phyloP scores from a whole-genome alignment of 106 monocot genomes.

The Dendrobium officinale region DNA sequence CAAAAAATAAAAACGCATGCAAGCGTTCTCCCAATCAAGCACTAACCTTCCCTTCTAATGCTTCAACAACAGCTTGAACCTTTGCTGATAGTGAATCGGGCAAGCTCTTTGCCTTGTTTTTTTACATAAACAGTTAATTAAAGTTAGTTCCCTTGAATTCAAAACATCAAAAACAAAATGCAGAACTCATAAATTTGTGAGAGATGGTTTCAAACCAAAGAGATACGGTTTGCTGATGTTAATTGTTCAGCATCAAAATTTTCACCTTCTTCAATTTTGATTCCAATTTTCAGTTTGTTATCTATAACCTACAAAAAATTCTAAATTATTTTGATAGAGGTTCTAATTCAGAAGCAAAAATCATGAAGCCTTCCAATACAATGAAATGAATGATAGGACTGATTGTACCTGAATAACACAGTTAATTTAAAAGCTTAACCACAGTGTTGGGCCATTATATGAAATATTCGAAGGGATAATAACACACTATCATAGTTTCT shows the following conservation, averaged over 20 bases:
- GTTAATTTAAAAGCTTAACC: not conserved
- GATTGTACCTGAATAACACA: not conserved
- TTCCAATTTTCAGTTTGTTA: conserved; percentile 79
- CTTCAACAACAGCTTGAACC: conserved; percentile 60
- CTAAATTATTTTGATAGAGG: not conserved
- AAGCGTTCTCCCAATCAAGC: not conserved
- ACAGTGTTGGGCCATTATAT: not conserved
- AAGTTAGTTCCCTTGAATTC: not conserved
- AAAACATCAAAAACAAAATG: conserved; percentile 2
- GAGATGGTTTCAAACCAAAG: conserved; percentile 36
- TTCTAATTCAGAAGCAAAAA: not conserved
- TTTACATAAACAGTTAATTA: not conserved
- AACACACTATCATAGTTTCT: not conserved
- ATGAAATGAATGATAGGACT: not conserved
- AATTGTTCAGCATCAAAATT: conserved; percentile 24
- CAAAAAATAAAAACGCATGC: not conserved
- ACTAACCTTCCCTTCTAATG: conserved; percentile 76
- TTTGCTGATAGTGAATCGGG: conserved; percentile 49
- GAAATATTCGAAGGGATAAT: not conserved
- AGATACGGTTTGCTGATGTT: conserved; percentile 39
- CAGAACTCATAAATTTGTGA: conserved; percentile 9
- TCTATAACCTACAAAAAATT: conserved; percentile 49
- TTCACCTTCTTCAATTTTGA: conserved; percentile 39
- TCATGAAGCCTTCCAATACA: not conserved
- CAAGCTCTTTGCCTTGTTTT: conserved; percentile 56